Evolutionary conservation across 176 grass and related monocot species (phyloP).

Genomic region (Areca catechu): DNA sequence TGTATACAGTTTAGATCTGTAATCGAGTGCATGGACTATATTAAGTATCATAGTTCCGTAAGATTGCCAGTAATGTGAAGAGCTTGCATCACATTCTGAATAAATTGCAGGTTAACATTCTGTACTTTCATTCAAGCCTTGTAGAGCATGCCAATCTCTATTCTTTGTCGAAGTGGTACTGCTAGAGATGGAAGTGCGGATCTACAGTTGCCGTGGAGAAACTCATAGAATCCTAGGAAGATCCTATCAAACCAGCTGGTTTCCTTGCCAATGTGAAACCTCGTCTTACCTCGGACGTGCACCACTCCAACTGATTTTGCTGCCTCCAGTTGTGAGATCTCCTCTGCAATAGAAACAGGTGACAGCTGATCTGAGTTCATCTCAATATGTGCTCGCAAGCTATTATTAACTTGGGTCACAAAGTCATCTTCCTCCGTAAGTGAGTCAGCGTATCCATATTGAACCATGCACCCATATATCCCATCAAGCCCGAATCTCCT

Average conservation of each 20-base stretch:
- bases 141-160: slow-evolving; percentile 82
- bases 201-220: slow-evolving; percentile 60
- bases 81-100: too few relatives aligned
- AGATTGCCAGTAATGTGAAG: too few relatives aligned
- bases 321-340: slow-evolving; percentile 38
- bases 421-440: slow-evolving; percentile 31
- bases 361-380: slow-evolving; percentile 2
- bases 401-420: slow-evolving; percentile 29
- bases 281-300: slow-evolving; percentile 63
- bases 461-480: slow-evolving; percentile 58
- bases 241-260: slow-evolving; percentile 42
- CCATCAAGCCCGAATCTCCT: slow-evolving; percentile 33
- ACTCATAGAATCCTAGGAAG: slow-evolving; percentile 63
- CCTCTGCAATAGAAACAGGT: neutral
- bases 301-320: slow-evolving; percentile 33
- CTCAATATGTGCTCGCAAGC: slow-evolving; percentile 23
- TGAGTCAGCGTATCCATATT: slow-evolving; percentile 56
- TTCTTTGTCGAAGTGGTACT: slow-evolving; percentile 46
- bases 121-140: slow-evolving; percentile 24
- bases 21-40: too few relatives aligned
- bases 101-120: too few relatives aligned
- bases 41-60: too few relatives aligned
- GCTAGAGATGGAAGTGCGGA: slow-evolving; percentile 46
- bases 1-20: too few relatives aligned
- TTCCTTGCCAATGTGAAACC: slow-evolving; percentile 54